Conservation (phyloP, 805 yeast species). For the Metschnikowia colocasiae region DNA sequence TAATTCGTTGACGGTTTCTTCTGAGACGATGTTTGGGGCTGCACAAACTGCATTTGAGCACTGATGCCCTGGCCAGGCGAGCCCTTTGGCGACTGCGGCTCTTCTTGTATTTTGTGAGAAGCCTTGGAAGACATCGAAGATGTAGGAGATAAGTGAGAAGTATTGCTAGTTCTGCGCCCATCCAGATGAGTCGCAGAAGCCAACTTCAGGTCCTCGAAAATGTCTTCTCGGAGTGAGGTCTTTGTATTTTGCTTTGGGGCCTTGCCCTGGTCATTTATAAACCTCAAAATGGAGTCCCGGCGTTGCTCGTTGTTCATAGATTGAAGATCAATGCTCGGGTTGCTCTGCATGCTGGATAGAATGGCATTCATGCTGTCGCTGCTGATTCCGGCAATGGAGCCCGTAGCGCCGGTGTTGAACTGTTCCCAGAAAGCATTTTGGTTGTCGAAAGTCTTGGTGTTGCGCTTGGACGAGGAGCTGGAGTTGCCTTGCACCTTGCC, state of each 20-base stretch:
- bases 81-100: conserved; percentile 40
- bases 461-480: conserved; percentile 7
- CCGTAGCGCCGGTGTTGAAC: conserved; percentile 21
- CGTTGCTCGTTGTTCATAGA: conserved; percentile 40
- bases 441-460: conserved; percentile 10
- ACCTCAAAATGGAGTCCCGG: conserved; percentile 37
- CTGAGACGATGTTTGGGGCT: neutral
- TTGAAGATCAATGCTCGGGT: conserved; percentile 37
- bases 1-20: neutral
- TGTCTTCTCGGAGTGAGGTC: conserved; percentile 36
- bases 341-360: conserved; percentile 30
- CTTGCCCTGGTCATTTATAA: conserved; percentile 32
- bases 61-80: conserved; percentile 23
- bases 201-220: conserved; percentile 25
- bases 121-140: conserved; percentile 35
- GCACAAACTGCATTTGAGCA: neutral
- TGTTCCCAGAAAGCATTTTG: conserved; percentile 25
- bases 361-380: conserved; percentile 33
- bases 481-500: conserved; percentile 5
- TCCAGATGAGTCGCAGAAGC: conserved; percentile 3
- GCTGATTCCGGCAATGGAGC: conserved; percentile 28
- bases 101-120: conserved; percentile 29
- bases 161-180: conserved; percentile 5
- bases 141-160: conserved; percentile 29
- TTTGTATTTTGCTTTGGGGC: conserved; percentile 10